phyloP scores from a whole-genome alignment of 108 stramenopile species.

The Skeletonema menzelii region DNA sequence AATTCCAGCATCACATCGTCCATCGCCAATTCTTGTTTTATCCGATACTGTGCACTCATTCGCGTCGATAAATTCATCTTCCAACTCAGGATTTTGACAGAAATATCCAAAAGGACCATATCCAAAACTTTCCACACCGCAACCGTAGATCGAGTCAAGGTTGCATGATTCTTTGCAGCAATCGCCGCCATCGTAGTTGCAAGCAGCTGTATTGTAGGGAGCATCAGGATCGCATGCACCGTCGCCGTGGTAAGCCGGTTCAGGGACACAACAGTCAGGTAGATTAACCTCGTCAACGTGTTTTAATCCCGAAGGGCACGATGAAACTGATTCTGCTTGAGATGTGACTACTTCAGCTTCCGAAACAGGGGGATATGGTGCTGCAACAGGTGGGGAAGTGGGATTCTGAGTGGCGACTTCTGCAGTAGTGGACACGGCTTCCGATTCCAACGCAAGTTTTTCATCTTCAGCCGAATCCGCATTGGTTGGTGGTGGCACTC shows the following conservation, averaged over 20 bases:
- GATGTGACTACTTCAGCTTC: background rate
- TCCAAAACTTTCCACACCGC: slow-evolving; percentile 27
- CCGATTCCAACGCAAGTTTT: background rate
- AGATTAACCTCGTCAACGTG: slow-evolving; percentile 24
- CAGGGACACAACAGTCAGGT: slow-evolving; percentile 43
- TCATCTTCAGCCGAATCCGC: background rate
- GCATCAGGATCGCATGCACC: slow-evolving; percentile 59
- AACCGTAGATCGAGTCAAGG: slow-evolving; percentile 27
- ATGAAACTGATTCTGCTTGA: background rate
- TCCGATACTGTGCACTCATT: slow-evolving; percentile 38
- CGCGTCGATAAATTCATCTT: slow-evolving; percentile 30
- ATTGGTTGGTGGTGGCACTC: background rate
- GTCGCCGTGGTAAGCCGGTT: slow-evolving; percentile 43
- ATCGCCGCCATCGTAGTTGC: slow-evolving; percentile 87
- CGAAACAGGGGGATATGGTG: background rate
- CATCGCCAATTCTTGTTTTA: slow-evolving; percentile 45
- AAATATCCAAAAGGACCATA: slow-evolving; percentile 52
- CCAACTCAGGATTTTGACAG: slow-evolving; percentile 31
- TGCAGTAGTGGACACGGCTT: background rate
- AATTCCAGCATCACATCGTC: slow-evolving; percentile 35
- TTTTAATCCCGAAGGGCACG: slow-evolving; percentile 26
- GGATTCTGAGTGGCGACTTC: slow-evolving; percentile 2
- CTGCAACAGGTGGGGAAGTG: background rate
- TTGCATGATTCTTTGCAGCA: slow-evolving; percentile 84
- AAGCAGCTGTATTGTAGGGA: slow-evolving; percentile 86